Conservation (phyloP, 345 rosid genomes). For the Orychophragmus violaceus region DNA sequence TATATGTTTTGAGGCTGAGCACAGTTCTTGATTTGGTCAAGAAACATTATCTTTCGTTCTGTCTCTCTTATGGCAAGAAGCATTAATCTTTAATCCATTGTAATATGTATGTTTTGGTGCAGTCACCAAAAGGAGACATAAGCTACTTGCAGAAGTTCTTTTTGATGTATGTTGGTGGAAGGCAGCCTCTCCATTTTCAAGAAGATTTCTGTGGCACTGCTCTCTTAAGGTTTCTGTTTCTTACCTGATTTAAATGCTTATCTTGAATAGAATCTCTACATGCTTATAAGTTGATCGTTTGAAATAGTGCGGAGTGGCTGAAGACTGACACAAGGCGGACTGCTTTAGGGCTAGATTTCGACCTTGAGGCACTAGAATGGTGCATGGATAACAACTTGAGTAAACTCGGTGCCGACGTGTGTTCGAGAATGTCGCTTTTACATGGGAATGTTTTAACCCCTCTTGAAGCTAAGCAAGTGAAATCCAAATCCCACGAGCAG, state of each 20-base stretch:
- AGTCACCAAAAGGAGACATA: constrained; percentile 92
- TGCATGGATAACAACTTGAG: constrained; percentile 70
- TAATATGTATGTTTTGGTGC: constrained; percentile 17
- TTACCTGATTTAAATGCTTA: neutral
- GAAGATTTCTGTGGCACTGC: constrained; percentile 98
- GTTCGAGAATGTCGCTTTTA: constrained; percentile 71
- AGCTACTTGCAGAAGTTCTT: constrained; percentile 88
- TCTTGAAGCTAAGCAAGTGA: constrained; percentile 54
- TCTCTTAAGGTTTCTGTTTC: constrained; percentile 52
- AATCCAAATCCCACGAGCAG: constrained; percentile 41
- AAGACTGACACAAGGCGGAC: constrained; percentile 72
- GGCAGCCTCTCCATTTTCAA: constrained; percentile 81
- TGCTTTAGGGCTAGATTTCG: constrained; percentile 86
- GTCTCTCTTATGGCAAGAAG: neutral
- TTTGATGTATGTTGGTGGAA: constrained; percentile 70
- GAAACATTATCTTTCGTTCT: neutral
- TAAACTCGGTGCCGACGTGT: constrained; percentile 56
- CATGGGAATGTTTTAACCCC: constrained; percentile 85
- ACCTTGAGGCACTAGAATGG: constrained; percentile 76
- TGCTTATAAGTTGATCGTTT: neutral
- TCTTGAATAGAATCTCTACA: neutral
- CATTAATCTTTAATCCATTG: neutral
- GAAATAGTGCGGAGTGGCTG: constrained; percentile 72
- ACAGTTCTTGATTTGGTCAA: neutral
- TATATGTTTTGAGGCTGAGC: neutral